Evolutionary conservation across 2,329 filamentous ascomycete genomes (phyloP).

Genomic region (Exophiala sp.): DNA sequence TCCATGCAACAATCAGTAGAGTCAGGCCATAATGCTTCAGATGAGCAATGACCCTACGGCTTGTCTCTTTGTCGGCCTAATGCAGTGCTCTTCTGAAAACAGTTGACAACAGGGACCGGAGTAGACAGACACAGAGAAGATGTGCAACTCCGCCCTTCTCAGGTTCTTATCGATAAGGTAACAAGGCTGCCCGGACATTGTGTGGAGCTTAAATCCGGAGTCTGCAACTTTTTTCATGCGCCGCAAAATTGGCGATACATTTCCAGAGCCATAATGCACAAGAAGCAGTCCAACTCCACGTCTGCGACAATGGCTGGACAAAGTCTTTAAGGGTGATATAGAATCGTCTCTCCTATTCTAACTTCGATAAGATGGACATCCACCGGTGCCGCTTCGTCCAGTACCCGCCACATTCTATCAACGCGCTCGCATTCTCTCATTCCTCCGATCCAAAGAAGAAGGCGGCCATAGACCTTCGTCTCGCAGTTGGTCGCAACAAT

Average conservation of each 20-base stretch:
- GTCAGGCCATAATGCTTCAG: too few species aligned
- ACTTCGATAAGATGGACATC: constrained; percentile 67
- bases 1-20: too few species aligned
- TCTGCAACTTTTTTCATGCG: constrained; percentile 8
- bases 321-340: not conserved
- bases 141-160: too few species aligned
- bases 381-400: constrained; percentile 95
- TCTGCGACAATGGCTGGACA: not conserved
- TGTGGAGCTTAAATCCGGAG: constrained; percentile 5
- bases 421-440: constrained; percentile 89
- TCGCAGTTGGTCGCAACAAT: constrained; percentile 87
- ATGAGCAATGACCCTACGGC: too few species aligned
- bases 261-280: not conserved
- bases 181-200: not conserved
- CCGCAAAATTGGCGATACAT: not conserved
- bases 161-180: constrained; percentile 5
- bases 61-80: too few species aligned
- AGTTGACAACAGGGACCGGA: too few species aligned
- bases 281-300: not conserved
- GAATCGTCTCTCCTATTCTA: not conserved
- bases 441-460: constrained; percentile 49
- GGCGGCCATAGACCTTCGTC: constrained; percentile 56
- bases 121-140: too few species aligned
- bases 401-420: constrained; percentile 86
- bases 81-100: too few species aligned